These are phyloP conservation scores for Scutellaria barbata DNA, from an alignment of 257 asterid species.

Conservation along the genomic window DNA sequence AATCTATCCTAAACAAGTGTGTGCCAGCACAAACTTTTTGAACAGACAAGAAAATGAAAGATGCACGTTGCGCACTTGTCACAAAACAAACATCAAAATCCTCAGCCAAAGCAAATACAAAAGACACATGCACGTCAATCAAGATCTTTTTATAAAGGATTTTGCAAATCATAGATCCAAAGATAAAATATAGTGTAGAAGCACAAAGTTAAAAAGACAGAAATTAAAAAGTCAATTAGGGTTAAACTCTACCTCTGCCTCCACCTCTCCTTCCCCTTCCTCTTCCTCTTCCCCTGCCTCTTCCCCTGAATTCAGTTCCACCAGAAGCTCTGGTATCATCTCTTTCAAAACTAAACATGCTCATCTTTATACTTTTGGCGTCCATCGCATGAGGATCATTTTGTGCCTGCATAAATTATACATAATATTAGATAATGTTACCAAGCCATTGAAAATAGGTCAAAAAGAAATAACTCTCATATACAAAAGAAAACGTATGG, in stretches of 20 bases:
- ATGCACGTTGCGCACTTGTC: neutral
- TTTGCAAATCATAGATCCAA: slow-evolving; percentile 30
- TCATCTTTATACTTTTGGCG: slow-evolving; percentile 68
- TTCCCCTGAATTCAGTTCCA: slow-evolving; percentile 57
- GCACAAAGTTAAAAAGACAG: neutral
- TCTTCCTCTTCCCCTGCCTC: slow-evolving; percentile 73
- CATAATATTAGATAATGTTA: slow-evolving; percentile 23
- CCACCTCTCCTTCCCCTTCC: slow-evolving; percentile 52
- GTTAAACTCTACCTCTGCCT: slow-evolving; percentile 52
- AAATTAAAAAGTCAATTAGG: slow-evolving; percentile 5
- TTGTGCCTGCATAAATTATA: slow-evolving; percentile 53
- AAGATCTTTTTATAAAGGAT: neutral
- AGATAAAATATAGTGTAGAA: slow-evolving; percentile 16
- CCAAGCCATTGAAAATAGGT: slow-evolving; percentile 21
- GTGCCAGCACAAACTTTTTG: neutral
- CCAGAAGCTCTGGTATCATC: slow-evolving; percentile 50
- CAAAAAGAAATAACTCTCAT: neutral
- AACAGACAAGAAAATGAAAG: slow-evolving; percentile 25
- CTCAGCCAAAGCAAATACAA: neutral
- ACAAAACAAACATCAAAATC: slow-evolving; percentile 15
- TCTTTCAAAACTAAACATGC: slow-evolving; percentile 76
- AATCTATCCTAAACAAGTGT: neutral
- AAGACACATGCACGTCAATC: slow-evolving; percentile 16
- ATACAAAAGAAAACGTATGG: neutral
- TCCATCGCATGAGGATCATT: slow-evolving; percentile 45